These are phyloP conservation scores for Cunninghamia lanceolata DNA, from an alignment of 75 land plant genomes.

Conservation along the genomic window DNA sequence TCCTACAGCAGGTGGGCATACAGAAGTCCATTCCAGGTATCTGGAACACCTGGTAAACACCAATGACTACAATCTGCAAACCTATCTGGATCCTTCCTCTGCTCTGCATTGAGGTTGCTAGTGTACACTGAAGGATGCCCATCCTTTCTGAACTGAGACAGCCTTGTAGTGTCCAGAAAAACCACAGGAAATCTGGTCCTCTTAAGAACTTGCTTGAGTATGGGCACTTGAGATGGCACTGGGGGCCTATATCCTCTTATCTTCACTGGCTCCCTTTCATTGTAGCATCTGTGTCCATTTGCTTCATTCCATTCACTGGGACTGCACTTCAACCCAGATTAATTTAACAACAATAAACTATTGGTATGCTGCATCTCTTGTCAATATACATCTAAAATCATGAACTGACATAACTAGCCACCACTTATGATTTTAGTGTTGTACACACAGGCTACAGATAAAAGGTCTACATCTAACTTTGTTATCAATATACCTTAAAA, in stretches of 20 bases:
- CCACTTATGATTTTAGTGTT: too few species aligned
- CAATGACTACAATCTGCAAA: constrained; percentile 93
- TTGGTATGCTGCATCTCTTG: too few species aligned
- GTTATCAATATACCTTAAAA: too few species aligned
- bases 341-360: not conserved
- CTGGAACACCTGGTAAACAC: constrained; percentile 96
- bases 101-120: constrained; percentile 29
- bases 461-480: too few species aligned
- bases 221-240: constrained; percentile 15
- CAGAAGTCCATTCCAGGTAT: constrained; percentile 88
- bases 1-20: constrained; percentile 33
- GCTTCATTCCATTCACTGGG: constrained; percentile 38
- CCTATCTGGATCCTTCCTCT: constrained; percentile 38
- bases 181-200: constrained; percentile 38
- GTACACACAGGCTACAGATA: too few species aligned
- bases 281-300: constrained; percentile 19
- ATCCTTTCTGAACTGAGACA: constrained; percentile 71
- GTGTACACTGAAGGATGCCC: constrained; percentile 64
- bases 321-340: constrained; percentile 19
- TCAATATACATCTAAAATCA: not conserved
- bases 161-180: constrained; percentile 68
- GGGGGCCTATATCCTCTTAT: constrained; percentile 37
- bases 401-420: too few species aligned
- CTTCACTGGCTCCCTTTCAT: constrained; percentile 28
- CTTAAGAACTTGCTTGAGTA: constrained; percentile 33